phyloP scores from a whole-genome alignment of 1,139 yeast genomes.

The Candida glucosophila region DNA sequence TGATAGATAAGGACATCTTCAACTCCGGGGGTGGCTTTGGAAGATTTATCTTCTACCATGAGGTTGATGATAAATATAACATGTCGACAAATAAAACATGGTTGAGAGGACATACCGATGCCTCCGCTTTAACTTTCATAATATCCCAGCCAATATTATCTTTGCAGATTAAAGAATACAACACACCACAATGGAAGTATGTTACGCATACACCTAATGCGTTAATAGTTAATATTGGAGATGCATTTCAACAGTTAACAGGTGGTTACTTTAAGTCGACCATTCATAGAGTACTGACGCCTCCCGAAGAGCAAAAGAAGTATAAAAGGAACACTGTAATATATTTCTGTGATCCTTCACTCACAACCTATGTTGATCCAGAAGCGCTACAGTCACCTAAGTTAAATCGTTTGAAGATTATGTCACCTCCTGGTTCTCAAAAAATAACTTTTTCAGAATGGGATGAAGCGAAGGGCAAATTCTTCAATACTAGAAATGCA shows the following conservation, averaged over 20 bases:
- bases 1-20: constrained; percentile 11
- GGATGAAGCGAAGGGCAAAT: constrained; percentile 33
- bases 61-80: constrained; percentile 18
- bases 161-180: constrained; percentile 39
- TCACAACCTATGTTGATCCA: constrained; percentile 27
- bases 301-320: constrained; percentile 21
- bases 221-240: constrained; percentile 35
- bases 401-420: constrained; percentile 20
- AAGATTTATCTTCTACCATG: constrained; percentile 23
- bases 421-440: constrained; percentile 26
- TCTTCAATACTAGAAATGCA: constrained; percentile 27
- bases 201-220: constrained; percentile 38
- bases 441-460: constrained; percentile 21
- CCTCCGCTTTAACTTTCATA: constrained; percentile 39
- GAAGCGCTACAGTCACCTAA: constrained; percentile 29
- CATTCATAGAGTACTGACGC: constrained; percentile 21
- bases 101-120: constrained; percentile 47
- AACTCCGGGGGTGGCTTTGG: constrained; percentile 24
- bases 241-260: constrained; percentile 22
- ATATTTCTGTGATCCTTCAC: constrained; percentile 30
- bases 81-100: constrained; percentile 23
- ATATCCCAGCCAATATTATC: constrained; percentile 41
- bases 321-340: constrained; percentile 34
- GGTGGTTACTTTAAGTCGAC: constrained; percentile 26
- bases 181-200: constrained; percentile 37